Percentiles rank a stretch among this genome's conserved stretches.
phyloP scores from a whole-genome alignment of 1,139 yeast species.

The Blastobotrys arbuscula region DNA sequence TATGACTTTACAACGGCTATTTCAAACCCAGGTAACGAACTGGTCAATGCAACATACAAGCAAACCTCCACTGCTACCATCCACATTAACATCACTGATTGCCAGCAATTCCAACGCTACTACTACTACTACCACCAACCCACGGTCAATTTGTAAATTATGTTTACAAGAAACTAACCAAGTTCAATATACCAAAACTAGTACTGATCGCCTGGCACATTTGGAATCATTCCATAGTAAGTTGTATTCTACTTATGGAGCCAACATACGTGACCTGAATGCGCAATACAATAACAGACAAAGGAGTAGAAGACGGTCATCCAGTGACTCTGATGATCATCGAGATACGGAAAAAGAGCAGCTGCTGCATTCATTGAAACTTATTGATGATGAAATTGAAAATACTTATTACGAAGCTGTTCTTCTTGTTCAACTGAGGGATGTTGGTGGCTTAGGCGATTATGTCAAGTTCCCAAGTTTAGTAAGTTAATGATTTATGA shows the following conservation, averaged over 20 bases:
- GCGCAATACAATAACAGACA: conserved; percentile 7
- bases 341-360: neutral
- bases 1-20: conserved; percentile 9
- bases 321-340: neutral
- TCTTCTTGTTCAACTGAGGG: conserved; percentile 6
- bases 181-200: conserved; percentile 3
- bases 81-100: neutral
- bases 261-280: conserved; percentile 9
- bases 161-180: conserved; percentile 9
- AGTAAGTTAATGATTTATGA: neutral
- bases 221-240: conserved; percentile 7
- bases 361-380: neutral
- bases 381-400: conserved; percentile 9
- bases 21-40: conserved; percentile 7
- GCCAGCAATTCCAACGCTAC: neutral
- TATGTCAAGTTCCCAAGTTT: conserved; percentile 7
- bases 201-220: conserved; percentile 10
- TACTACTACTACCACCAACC: neutral
- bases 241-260: conserved; percentile 12
- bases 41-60: neutral
- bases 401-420: conserved; percentile 4
- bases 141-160: conserved; percentile 8
- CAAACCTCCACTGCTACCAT: neutral
- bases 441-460: conserved; percentile 10
- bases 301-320: neutral